Base-by-base conservation (phyloP, 352 stramenopile species). In the Phytophthora citricola region DNA sequence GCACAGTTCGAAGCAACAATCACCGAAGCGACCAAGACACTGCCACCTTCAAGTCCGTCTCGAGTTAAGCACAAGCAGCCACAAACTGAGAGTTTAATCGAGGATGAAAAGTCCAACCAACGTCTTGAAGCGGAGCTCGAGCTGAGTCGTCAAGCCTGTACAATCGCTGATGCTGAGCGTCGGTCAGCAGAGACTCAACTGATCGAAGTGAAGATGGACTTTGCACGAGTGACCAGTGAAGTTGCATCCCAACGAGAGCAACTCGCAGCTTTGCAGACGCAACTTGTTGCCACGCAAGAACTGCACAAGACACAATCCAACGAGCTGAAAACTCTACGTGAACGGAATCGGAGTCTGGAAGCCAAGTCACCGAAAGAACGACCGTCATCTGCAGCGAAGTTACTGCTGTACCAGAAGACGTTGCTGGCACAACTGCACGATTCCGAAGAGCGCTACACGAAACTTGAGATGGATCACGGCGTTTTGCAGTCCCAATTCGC, bases 231-330 rank as follows among this genome's bases (percentile, higher is more conserved):
- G 7, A 27, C 58, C 0, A 59, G 49, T 29, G 78, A 85, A 36
- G 75, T 74, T 59, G 62, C 51, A 9, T 10, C 47, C 15, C 66
- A 89, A 29, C 70, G 66, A 14, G 72, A 82, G 0, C 63, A 83
- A 40, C 60, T 90, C 7, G 32, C 60, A 17, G 75, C 65, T 20
- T 45, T 84, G 12, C 81, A 88, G 24, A 11, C 43, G 0, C 70
- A 90, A 44, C 58, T 87, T 59, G 22, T 54, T 52, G 29, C 53
- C 31, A 59, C 61, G 1, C 59, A 69, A 58, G 27, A 34, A 36
- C 32, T 49, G 6, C 46, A 73, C 11, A 64, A 69, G 9, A 36
- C 40, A 5, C 24, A 66, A 26, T 40, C 29, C 12, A 41, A 69
- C 5, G 52, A 73, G 10, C 32, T 73, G 1, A 73, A 66, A 24